Evolutionary conservation across 257 asterid species (phyloP).

Genomic region (Fraxinus anomala): DNA sequence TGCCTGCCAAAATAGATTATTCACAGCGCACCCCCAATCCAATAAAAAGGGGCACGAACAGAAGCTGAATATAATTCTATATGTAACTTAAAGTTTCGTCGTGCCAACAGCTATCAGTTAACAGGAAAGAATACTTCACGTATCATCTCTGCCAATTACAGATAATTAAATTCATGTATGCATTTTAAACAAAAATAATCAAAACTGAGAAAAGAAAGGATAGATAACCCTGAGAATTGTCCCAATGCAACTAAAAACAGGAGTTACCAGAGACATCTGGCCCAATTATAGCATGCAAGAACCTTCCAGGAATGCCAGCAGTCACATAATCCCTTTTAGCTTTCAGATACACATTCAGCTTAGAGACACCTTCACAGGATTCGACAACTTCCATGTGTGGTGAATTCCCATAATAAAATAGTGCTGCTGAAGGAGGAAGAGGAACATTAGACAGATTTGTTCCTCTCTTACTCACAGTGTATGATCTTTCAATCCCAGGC

Average conservation of each 20-base stretch:
- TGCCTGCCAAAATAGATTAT: neutral
- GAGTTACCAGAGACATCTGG: slow-evolving; percentile 59
- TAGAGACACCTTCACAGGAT: slow-evolving; percentile 56
- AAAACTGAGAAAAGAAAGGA: neutral
- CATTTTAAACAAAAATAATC: neutral
- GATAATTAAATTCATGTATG: neutral
- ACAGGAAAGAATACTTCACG: neutral
- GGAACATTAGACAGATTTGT: slow-evolving; percentile 43
- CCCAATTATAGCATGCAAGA: slow-evolving; percentile 77
- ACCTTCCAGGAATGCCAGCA: slow-evolving; percentile 75
- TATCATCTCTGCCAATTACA: slow-evolving; percentile 10
- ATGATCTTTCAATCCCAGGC: slow-evolving; percentile 40
- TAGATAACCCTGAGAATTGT: neutral
- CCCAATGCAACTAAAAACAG: slow-evolving; percentile 4
- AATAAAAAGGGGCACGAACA: neutral
- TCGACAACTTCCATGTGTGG: slow-evolving; percentile 52
- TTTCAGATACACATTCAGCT: slow-evolving; percentile 61
- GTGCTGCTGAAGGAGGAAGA: slow-evolving; percentile 80
- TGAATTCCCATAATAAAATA: slow-evolving; percentile 59
- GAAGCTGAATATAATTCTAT: neutral
- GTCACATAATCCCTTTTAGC: slow-evolving; percentile 57
- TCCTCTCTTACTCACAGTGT: slow-evolving; percentile 40
- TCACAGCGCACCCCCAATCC: neutral
- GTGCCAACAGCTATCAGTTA: neutral
- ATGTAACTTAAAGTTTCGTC: neutral